Evolutionary conservation across 2,329 filamentous ascomycete genomes (phyloP).

Genomic region (Trichoderma atrobrunneum): DNA sequence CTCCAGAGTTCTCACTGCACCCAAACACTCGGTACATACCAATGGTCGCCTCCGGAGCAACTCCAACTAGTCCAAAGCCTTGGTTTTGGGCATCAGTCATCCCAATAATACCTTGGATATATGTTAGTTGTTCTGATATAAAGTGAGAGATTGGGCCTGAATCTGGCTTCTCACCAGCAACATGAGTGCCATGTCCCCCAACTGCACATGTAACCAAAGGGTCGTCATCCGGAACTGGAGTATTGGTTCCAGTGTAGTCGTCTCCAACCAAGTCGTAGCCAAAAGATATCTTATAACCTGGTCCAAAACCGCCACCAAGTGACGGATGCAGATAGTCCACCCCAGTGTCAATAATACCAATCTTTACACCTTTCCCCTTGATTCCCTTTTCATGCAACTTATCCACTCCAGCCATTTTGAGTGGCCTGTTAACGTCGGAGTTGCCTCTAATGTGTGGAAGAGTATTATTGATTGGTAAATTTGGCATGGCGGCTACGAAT

Average conservation of each 20-base stretch:
- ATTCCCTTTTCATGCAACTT: too few species aligned
- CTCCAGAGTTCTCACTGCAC: background rate
- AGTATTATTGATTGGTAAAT: too few species aligned
- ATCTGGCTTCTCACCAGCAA: background rate
- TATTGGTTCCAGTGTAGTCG: background rate
- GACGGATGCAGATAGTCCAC: background rate
- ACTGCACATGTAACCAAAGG: background rate
- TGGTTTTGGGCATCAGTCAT: background rate
- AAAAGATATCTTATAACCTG: background rate
- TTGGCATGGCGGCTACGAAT: too few species aligned
- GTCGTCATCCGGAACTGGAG: background rate
- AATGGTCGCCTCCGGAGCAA: background rate
- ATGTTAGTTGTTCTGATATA: background rate
- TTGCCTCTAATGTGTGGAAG: too few species aligned
- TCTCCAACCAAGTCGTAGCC: background rate
- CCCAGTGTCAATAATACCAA: background rate
- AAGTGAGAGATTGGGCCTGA: background rate
- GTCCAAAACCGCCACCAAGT: background rate
- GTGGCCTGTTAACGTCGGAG: too few species aligned
- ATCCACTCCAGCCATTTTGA: too few species aligned
- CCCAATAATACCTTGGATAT: background rate
- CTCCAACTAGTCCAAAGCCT: background rate
- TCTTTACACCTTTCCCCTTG: background rate
- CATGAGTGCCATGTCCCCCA: background rate
- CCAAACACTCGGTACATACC: background rate